Percentiles rank a stretch among this genome's conserved stretches.
phyloP scores from a whole-genome alignment of 441 rosid species.

The Viola pubescens region DNA sequence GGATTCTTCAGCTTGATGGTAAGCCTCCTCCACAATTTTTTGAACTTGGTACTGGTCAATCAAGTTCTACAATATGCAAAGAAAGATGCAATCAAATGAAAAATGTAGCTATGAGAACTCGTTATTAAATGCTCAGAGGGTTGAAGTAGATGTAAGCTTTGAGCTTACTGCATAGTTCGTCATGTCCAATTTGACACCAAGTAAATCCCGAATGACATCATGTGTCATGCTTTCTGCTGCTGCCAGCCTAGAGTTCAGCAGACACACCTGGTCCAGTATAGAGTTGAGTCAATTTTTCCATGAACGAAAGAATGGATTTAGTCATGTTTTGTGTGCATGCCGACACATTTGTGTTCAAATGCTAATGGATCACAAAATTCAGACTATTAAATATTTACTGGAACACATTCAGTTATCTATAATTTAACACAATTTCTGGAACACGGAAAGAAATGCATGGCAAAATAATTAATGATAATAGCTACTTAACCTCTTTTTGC shows the following conservation, averaged over 20 bases:
- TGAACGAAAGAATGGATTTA: not conserved
- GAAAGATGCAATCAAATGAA: constrained; percentile 11
- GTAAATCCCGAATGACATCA: constrained; percentile 90
- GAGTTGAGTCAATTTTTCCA: constrained; percentile 8
- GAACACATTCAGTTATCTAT: not conserved
- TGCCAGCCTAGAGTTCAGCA: constrained; percentile 73
- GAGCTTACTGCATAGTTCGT: constrained; percentile 76
- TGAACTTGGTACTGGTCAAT: constrained; percentile 71
- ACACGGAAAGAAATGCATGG: not conserved
- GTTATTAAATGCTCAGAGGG: constrained; percentile 2
- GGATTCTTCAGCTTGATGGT: constrained; percentile 57
- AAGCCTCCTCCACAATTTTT: constrained; percentile 59
- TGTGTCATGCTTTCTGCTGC: constrained; percentile 98
- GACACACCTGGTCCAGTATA: constrained; percentile 48
- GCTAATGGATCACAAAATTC: not conserved
- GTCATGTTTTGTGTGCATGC: not conserved
- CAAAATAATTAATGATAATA: not conserved
- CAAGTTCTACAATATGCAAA: constrained; percentile 47
- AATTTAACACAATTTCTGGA: not conserved
- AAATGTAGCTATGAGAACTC: constrained; percentile 6
- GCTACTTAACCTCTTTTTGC: constrained; percentile 67
- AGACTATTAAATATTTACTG: not conserved
- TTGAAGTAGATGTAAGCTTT: constrained; percentile 9
- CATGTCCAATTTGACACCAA: constrained; percentile 83
- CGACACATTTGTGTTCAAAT: not conserved